A percentile compares a stretch with the other conserved stretches of the same genome.
Evolutionary conservation across 1,284 basidiomycete species (phyloP).

Genomic region (Phaffia rhodozyma): DNA sequence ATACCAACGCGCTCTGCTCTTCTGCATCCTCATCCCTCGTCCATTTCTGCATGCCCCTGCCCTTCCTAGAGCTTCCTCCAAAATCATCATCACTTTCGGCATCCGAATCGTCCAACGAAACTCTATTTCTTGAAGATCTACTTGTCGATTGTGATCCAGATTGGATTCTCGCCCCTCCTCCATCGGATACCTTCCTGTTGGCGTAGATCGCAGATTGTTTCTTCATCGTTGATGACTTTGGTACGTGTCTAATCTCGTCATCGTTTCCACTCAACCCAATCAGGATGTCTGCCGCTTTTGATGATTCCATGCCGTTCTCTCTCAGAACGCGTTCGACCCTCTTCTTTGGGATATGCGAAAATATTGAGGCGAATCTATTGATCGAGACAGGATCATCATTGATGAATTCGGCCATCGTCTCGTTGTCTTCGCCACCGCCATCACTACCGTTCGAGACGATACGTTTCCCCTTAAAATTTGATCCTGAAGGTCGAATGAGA

Average conservation of each 20-base stretch:
- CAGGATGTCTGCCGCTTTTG: not conserved
- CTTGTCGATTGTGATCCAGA: not conserved
- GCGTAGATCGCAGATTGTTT: constrained; percentile 34
- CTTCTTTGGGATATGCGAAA: not conserved
- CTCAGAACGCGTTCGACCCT: no score
- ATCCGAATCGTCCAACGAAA: constrained; percentile 44
- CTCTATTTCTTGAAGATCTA: constrained; percentile 2
- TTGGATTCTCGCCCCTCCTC: not conserved
- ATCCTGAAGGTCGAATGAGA: not conserved
- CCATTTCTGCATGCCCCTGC: constrained; percentile 23
- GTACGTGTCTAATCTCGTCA: not conserved
- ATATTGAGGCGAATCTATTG: not conserved
- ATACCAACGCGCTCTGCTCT: constrained; percentile 25
- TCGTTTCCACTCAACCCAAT: not conserved
- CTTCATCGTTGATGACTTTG: not conserved
- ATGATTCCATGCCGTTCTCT: not conserved
- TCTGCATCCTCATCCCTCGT: constrained; percentile 25
- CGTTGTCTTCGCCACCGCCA: not conserved
- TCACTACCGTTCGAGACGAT: not conserved
- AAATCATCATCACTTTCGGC: constrained; percentile 35
- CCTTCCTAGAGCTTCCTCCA: constrained; percentile 25
- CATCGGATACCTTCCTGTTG: constrained; percentile 22
- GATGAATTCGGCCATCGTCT: not conserved
- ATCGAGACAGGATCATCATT: not conserved
- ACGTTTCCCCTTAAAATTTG: not conserved